A percentile compares a stretch with the other conserved stretches of the same genome.
These are phyloP conservation scores for Candida adriatica DNA, from an alignment of 805 yeast species.

Conservation along the genomic window DNA sequence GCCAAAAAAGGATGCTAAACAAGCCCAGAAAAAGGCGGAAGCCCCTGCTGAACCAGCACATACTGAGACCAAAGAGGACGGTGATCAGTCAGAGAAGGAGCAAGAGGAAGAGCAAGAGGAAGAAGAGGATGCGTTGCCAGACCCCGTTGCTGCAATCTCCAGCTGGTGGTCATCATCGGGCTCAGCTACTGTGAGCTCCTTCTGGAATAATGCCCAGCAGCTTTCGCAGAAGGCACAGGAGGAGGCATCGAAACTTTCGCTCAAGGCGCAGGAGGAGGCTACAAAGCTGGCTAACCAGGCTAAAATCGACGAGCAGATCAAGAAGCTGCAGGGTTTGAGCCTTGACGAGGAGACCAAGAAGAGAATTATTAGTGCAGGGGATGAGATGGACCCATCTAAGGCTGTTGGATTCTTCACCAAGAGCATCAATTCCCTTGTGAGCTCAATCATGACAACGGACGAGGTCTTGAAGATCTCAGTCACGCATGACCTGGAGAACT, in stretches of 20 bases:
- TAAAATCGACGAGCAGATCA: constrained; percentile 22
- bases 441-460: constrained; percentile 26
- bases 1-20: constrained; percentile 8
- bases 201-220: constrained; percentile 62
- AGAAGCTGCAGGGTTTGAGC: constrained; percentile 27
- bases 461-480: constrained; percentile 57
- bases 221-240: constrained; percentile 33
- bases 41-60: constrained; percentile 1
- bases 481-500: constrained; percentile 60
- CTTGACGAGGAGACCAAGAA: constrained; percentile 14
- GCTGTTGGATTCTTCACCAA: constrained; percentile 21
- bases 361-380: constrained; percentile 21
- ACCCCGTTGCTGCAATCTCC: constrained; percentile 59
- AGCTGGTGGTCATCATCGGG: constrained; percentile 75
- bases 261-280: constrained; percentile 29
- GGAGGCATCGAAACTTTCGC: constrained; percentile 21
- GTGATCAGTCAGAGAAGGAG: constrained; percentile 3
- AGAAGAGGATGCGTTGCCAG: constrained; percentile 29
- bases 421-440: constrained; percentile 25
- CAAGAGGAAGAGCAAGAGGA: constrained; percentile 15
- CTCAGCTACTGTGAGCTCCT: constrained; percentile 52
- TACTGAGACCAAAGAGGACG: background rate
- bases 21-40: constrained; percentile 11
- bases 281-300: constrained; percentile 26
- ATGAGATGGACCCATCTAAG: constrained; percentile 17